Base-by-base conservation (phyloP, 495 filamentous ascomycete genomes). In the Darksidea phi region DNA sequence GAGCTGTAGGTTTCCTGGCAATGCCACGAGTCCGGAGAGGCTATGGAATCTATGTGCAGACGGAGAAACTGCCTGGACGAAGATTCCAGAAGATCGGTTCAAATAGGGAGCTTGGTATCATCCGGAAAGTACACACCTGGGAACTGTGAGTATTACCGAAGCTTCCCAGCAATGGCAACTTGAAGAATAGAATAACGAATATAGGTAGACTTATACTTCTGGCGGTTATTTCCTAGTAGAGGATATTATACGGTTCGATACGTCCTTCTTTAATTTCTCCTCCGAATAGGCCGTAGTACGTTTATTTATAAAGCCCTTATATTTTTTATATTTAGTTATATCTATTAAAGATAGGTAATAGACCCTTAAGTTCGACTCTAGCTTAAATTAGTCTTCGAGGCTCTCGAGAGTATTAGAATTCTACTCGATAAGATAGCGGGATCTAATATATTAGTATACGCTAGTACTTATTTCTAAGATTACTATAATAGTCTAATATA, bases 371-470 rank as follows among this genome's bases (percentile, higher is more conserved):
- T 54, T 41, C 47, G 47, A 13, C 13, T 47, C 23, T 21, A 48
- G 12, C 43, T 65, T 17, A 56, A 62, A 43, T 25, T 32, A 46
- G 49, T 25, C 6, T 49, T 46, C 46, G 15, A 65, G 12, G 26
- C 48, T 25, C n/a, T 60, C 8, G 55, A 61, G 21, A 41, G 50
- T 50, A 51, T 57, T 7, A 57, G 63, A 7, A 24, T 62, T 17
- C 38, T 57, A 1, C 24, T 66, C 1, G 23, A 57, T 13, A 12
- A 47, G 2, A 12, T 62, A 7, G 25, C 18, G 7, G 58, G 58
- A 12, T 61, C 57, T 15, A 20, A 48, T 8, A 62, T 52, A 10
- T 32, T 51, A 10, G 57, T 61, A 11, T 64, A 59, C 32, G 55
- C 17, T 21, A 47, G 59, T 11, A 1, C 4, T 12, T 55, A 23